Base-by-base conservation (phyloP, 768 basidiomycete species). In the Exidia glandulosa region DNA sequence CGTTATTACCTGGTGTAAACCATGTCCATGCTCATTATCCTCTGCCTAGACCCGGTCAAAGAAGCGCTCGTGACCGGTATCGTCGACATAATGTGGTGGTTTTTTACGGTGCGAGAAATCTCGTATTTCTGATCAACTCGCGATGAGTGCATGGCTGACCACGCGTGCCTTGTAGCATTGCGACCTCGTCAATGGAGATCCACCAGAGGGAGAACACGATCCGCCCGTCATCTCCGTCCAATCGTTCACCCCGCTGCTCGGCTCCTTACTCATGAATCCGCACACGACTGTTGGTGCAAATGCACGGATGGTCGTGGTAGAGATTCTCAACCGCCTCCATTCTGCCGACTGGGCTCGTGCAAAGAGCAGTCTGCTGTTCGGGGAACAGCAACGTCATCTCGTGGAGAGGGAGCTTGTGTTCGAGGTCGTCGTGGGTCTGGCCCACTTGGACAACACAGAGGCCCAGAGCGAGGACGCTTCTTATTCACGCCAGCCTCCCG, bases 341-440 rank as follows among this genome's bases (percentile, higher is more conserved):
- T 80, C 75, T 57, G 82, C 82, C 47, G 85, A 88, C 63, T 75
- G 63, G 67, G 63, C 62, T 60, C 58, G 41, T 41, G 36, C 41
- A 60, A 59, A 25, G 36, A 58, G 31, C 57, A 56, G 60, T 55
- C 81, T 80, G 7, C 71, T 81, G 1, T 86, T 90, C 69, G 79
- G 79, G 4, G 67, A 57, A 41, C 66, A 72, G 25, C 83, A 90
- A 65, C 76, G 87, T 60, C 74, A 74, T 4, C 72, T 90, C 69
- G 83, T 96, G 63, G 85, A 89, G 66, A 79, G 82, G 32, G 93
- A 95, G 73, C 79, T 97, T 47, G 69, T 95, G 6, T 80, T 88
- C 59, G 90, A 91, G 34, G 85, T 97, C 63, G 85, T 95, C 59
- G 85, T 96, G 57, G 94, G 92, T 32, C 88, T 97, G 78, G 90